These are phyloP conservation scores for Laburnicola sp. DNA, from an alignment of 2,329 filamentous ascomycete genomes.

Conservation along the genomic window DNA sequence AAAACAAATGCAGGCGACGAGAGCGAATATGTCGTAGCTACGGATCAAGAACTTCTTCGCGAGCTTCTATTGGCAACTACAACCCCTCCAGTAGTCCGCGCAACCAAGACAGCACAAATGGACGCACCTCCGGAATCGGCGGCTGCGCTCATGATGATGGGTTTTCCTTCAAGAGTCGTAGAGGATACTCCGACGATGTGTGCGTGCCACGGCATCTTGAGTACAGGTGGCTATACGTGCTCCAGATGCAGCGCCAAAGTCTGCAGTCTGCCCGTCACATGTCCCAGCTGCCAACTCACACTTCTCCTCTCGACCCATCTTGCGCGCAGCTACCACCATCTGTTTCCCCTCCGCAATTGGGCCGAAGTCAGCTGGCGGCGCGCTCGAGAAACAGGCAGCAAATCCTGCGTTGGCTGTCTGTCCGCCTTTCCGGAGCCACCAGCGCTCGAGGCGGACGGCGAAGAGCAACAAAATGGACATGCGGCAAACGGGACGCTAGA, in stretches of 20 bases:
- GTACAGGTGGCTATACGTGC: conserved; percentile 84
- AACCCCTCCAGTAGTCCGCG: conserved; percentile 81
- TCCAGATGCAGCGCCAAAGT: conserved; percentile 87
- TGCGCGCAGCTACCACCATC: conserved; percentile 45
- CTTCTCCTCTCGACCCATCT: conserved; percentile 80
- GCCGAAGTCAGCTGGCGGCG: conserved; percentile 81
- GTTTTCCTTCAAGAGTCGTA: conserved; percentile 85
- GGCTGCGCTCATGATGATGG: conserved; percentile 85
- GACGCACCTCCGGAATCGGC: conserved; percentile 46
- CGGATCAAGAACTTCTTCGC: conserved; percentile 84
- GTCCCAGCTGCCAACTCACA: conserved; percentile 86
- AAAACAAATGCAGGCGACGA: conserved; percentile 82
- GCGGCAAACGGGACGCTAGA: conserved; percentile 20
- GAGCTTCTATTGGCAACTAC: conserved; percentile 88
- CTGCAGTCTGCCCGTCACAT: conserved; percentile 86
- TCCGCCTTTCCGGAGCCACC: conserved; percentile 64
- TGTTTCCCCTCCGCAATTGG: conserved; percentile 73
- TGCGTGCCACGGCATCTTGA: conserved; percentile 84
- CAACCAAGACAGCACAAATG: conserved; percentile 46
- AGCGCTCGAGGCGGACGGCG: conserved; percentile 6
- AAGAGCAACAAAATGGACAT: conserved; percentile 15
- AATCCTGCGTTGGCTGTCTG: conserved; percentile 78
- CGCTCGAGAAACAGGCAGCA: conserved; percentile 54
- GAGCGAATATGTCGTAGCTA: conserved; percentile 76
- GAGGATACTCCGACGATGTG: conserved; percentile 76